phyloP scores from a whole-genome alignment of 768 basidiomycete genomes.

The Termitomyces sp. region DNA sequence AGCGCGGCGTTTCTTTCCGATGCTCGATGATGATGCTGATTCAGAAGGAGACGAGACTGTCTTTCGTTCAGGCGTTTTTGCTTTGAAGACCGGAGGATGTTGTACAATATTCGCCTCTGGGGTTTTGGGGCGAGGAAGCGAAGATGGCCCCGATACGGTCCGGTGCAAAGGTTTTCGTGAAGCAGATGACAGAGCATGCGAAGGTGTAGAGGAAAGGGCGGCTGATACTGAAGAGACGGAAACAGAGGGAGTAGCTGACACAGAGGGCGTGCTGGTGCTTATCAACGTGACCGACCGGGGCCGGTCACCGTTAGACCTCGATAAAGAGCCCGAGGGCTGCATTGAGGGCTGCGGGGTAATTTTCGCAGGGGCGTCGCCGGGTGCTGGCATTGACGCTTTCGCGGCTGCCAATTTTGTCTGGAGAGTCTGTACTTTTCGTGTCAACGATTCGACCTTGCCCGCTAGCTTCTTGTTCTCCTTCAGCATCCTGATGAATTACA shows the following conservation, averaged over 20 bases:
- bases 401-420: conserved; percentile 59
- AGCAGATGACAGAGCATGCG: conserved; percentile 12
- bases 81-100: conserved; percentile 39
- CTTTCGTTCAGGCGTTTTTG: conserved; percentile 43
- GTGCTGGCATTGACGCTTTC: conserved; percentile 31
- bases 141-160: conserved; percentile 39
- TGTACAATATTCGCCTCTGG: conserved; percentile 36
- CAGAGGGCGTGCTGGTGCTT: conserved; percentile 12
- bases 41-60: conserved; percentile 18
- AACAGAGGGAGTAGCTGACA: conserved; percentile 5
- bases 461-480: conserved; percentile 78
- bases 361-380: conserved; percentile 5
- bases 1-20: conserved; percentile 67
- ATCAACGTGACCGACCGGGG: conserved; percentile 24
- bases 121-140: conserved; percentile 42
- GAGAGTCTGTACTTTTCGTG: conserved; percentile 65
- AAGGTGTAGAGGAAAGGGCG: conserved; percentile 1
- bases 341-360: conserved; percentile 11
- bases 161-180: conserved; percentile 22
- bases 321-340: conserved; percentile 5
- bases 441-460: conserved; percentile 63
- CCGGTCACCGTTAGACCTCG: conserved; percentile 12
- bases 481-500: conserved; percentile 44
- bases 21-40: conserved; percentile 28
- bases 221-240: conserved; percentile 12